Evolutionary conservation across 495 filamentous ascomycete species (phyloP).

Genomic region (Penicillium ucsense): DNA sequence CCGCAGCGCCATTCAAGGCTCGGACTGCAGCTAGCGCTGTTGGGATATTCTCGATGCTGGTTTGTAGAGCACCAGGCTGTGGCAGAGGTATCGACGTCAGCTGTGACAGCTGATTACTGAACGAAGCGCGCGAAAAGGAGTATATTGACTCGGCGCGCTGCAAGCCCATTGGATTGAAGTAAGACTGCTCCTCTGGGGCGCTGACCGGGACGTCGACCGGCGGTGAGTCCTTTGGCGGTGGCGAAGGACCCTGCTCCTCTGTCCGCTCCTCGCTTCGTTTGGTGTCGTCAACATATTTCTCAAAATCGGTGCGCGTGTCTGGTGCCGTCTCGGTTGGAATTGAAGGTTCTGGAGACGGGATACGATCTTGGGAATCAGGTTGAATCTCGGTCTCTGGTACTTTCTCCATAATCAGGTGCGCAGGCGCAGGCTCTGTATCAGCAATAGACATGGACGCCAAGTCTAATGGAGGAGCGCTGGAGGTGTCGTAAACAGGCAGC

Average conservation of each 20-base stretch:
- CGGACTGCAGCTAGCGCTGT: constrained; percentile 69
- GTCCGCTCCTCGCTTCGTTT: constrained; percentile 26
- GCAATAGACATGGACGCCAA: constrained; percentile 25
- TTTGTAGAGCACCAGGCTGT: constrained; percentile 67
- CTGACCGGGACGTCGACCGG: constrained; percentile 24
- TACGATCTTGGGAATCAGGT: too few species aligned
- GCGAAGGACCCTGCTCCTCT: constrained; percentile 21
- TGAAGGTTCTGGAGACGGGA: neutral
- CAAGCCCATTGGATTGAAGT: constrained; percentile 39
- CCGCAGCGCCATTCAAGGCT: constrained; percentile 69
- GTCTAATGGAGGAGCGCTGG: constrained; percentile 7
- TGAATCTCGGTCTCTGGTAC: neutral
- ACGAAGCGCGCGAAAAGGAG: constrained; percentile 79
- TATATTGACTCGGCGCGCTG: constrained; percentile 71
- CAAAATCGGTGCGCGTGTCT: constrained; percentile 30
- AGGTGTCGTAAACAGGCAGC: constrained; percentile 5
- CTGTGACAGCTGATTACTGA: constrained; percentile 82
- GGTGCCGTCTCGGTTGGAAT: constrained; percentile 4
- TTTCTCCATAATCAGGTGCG: constrained; percentile 13
- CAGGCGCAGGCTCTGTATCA: constrained; percentile 13
- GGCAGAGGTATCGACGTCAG: constrained; percentile 79
- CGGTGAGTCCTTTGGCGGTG: constrained; percentile 34
- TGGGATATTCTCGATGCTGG: constrained; percentile 70
- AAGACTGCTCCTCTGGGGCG: constrained; percentile 37
- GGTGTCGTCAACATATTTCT: constrained; percentile 37